These are phyloP conservation scores for Hericium coralloides DNA, from an alignment of 768 basidiomycete genomes.

Conservation along the genomic window DNA sequence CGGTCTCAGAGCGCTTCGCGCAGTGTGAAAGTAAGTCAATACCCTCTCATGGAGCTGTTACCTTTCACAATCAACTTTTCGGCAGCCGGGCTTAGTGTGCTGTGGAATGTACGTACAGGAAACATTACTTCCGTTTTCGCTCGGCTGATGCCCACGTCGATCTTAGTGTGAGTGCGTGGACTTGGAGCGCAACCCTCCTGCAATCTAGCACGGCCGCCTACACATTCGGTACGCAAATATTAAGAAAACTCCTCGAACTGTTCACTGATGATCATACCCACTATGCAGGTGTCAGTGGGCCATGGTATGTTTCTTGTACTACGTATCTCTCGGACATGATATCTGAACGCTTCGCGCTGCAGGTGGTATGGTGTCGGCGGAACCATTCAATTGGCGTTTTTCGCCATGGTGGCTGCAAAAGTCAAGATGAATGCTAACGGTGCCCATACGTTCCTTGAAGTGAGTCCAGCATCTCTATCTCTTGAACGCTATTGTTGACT, in stretches of 20 bases:
- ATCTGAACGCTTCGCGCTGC: not conserved
- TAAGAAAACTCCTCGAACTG: too few relatives aligned
- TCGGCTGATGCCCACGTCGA: not conserved
- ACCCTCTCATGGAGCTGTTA: not conserved
- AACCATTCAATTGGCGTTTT: conserved; percentile 45
- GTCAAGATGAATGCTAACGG: conserved; percentile 53
- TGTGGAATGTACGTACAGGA: not conserved
- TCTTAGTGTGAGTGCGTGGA: conserved; percentile 42
- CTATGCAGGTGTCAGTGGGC: conserved; percentile 37
- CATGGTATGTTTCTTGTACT: conserved; percentile 25
- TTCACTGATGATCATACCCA: not conserved
- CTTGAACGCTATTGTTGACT: not conserved
- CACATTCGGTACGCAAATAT: conserved; percentile 27
- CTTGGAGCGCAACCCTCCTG: conserved; percentile 48
- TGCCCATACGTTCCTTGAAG: conserved; percentile 49
- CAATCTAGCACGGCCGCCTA: conserved; percentile 46
- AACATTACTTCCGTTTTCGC: not conserved
- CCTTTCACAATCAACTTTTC: not conserved
- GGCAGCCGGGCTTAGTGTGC: not conserved
- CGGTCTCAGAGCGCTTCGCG: not conserved
- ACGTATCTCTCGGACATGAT: not conserved
- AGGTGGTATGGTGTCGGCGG: conserved; percentile 46
- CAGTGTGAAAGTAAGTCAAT: not conserved
- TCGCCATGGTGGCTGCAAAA: conserved; percentile 44
- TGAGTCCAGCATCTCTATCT: conserved; percentile 7